A percentile compares a stretch with the other conserved stretches of the same genome.
Conservation (phyloP, 192 early-diverging fungal species). For the Entomortierella lignicola region DNA sequence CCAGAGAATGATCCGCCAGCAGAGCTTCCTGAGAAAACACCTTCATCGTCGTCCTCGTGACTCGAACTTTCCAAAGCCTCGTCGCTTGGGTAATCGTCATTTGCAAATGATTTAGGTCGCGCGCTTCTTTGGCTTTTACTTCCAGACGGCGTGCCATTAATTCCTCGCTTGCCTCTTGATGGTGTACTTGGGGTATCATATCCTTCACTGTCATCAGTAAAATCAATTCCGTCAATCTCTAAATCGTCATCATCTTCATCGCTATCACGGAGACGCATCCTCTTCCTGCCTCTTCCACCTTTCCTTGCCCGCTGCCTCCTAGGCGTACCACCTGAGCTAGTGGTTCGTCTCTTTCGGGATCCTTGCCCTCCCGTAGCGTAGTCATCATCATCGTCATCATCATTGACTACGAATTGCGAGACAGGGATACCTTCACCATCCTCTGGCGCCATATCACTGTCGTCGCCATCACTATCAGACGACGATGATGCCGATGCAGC, state of each 20-base stretch:
- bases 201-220: conserved; percentile 23
- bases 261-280: conserved; percentile 41
- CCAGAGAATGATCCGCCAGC: conserved; percentile 41
- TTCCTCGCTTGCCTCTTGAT: conserved; percentile 1
- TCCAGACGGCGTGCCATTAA: conserved; percentile 26
- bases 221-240: conserved; percentile 61
- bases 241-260: conserved; percentile 50
- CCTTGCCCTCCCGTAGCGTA: conserved; percentile 39
- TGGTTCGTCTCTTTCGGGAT: conserved; percentile 34
- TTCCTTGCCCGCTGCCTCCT: conserved; percentile 27
- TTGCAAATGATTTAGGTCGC: conserved; percentile 46
- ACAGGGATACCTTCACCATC: conserved; percentile 16
- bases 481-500: conserved; percentile 44
- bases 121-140: conserved; percentile 51
- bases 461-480: conserved; percentile 66
- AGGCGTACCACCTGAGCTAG: conserved; percentile 32
- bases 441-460: conserved; percentile 45
- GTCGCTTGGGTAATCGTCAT: conserved; percentile 50
- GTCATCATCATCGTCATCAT: conserved; percentile 61
- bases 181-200: conserved; percentile 14
- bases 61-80: conserved; percentile 36
- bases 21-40: conserved; percentile 51
- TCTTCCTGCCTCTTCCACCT: conserved; percentile 16
- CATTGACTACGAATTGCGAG: conserved; percentile 45
- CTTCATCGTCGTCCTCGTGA: conserved; percentile 46